Conservation (phyloP, 148 eudicot species). For the Limonium bicolor region DNA sequence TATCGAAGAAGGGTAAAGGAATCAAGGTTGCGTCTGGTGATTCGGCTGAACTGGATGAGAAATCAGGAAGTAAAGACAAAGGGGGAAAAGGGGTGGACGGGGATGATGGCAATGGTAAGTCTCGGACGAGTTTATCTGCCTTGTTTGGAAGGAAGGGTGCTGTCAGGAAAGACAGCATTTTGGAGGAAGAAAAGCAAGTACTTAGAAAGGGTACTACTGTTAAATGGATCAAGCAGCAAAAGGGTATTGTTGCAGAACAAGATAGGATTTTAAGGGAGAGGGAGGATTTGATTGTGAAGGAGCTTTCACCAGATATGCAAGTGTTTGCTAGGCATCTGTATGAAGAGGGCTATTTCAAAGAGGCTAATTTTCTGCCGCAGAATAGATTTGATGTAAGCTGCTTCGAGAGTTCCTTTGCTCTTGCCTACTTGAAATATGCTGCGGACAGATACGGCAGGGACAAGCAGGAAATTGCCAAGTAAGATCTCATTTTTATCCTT, state of each 20-base stretch:
- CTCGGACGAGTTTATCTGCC: too few species aligned
- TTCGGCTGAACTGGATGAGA: too few species aligned
- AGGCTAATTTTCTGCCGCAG: slow-evolving; percentile 29
- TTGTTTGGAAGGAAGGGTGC: too few species aligned
- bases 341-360: slow-evolving; percentile 28
- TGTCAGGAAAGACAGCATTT: too few species aligned
- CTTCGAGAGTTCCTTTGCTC: slow-evolving; percentile 40
- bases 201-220: too few species aligned
- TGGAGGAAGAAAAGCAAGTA: too few species aligned
- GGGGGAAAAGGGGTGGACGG: too few species aligned
- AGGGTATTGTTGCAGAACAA: not conserved
- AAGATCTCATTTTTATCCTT: slow-evolving; percentile 19
- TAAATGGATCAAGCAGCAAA: too few species aligned
- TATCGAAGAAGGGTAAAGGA: too few species aligned
- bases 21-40: too few species aligned
- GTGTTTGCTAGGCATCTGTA: slow-evolving; percentile 31
- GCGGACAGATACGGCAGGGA: slow-evolving; percentile 50
- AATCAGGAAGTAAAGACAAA: too few species aligned
- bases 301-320: slow-evolving; percentile 40
- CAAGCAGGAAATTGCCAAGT: slow-evolving; percentile 44
- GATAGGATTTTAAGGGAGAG: not conserved
- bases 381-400: slow-evolving; percentile 25
- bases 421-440: slow-evolving; percentile 36
- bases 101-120: too few species aligned
- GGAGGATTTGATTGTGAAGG: slow-evolving; percentile 18